Evolutionary conservation across 2,329 filamentous ascomycete genomes (phyloP).

Genomic region (Domatiomyces catenatus): DNA sequence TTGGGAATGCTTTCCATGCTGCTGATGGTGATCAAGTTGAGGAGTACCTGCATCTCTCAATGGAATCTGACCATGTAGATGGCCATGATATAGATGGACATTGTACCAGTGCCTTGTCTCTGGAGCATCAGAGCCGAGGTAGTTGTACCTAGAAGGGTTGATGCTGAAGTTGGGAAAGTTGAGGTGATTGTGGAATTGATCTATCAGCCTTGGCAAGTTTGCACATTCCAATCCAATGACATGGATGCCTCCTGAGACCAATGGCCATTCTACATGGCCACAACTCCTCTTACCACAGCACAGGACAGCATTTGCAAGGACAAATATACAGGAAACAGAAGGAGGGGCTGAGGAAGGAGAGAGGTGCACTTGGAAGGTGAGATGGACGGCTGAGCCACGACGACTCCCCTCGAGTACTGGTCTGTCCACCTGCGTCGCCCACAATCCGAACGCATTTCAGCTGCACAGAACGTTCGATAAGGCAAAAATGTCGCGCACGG

Average conservation of each 20-base stretch:
- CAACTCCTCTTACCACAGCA: neutral
- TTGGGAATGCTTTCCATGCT: no score
- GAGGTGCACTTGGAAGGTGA: neutral
- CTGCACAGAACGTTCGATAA: neutral
- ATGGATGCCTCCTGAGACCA: neutral
- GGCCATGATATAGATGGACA: no score
- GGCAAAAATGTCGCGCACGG: neutral
- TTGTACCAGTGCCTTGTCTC: no score
- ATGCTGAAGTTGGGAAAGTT: no score
- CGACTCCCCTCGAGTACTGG: neutral
- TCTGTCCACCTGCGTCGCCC: neutral
- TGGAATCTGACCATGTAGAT: no score
- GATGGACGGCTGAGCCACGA: neutral
- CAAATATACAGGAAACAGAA: neutral
- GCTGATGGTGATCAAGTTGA: no score
- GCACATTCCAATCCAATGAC: neutral
- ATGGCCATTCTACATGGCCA: neutral
- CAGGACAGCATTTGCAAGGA: neutral
- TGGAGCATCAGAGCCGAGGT: no score
- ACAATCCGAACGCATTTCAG: neutral
- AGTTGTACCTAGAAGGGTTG: no score
- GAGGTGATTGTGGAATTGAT: no score
- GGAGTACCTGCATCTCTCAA: no score
- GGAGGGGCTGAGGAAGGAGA: neutral
- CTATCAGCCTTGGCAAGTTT: neutral